Evolutionary conservation across 371 early-diverging fungal species (phyloP), one percentile per base, ranked within the genome.

Genomic region (Actinomucor elegans): DNA sequence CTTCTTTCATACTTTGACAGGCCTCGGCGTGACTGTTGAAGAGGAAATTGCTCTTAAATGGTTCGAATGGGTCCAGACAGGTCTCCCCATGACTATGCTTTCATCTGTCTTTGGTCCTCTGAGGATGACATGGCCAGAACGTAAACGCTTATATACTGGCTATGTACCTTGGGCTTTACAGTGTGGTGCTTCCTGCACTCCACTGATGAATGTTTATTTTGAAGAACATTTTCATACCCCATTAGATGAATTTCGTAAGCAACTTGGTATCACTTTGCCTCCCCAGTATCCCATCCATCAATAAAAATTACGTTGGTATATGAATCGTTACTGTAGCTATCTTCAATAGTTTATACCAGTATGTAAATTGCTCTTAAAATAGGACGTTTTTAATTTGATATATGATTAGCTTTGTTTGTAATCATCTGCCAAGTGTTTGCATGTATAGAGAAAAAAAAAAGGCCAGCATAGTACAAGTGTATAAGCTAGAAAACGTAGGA

Each of bases 131-230:
- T 55, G 67, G 11, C 56, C 59, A 11, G 88, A 92, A 57, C 69
- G 88, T 15, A 56, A 56, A n/a, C 73, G 82, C n/a, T 64, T 97
- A 11, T 85, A 87, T 49, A 42, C 65, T 2, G 59, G 66, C 7
- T 92, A 90, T 66, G 81, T 95, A 11, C 96, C 97, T 12, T 97
- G 98, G 98, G 96, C 95, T n/a, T 58, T 97, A 14, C 88, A 91
- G 57, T 84, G 86, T 57, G 96, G 90, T 15, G 71, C 76, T 23
- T 80, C 79, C 29, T 69, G 86, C 17, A 80, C 78, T 67, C 85
- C 88, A 17, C 60, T 96, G 24, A 85, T 98, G 83, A 88, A 87
- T 64, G 87, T 97, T 15, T 81, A 88, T 62, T 98, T 88, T 73
- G 95, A 94, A 67, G 88, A 95, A 36, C 78, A 84, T 55, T 83